These are phyloP conservation scores for Boletus rubescentipes DNA, from an alignment of 768 basidiomycete species.

Conservation along the genomic window DNA sequence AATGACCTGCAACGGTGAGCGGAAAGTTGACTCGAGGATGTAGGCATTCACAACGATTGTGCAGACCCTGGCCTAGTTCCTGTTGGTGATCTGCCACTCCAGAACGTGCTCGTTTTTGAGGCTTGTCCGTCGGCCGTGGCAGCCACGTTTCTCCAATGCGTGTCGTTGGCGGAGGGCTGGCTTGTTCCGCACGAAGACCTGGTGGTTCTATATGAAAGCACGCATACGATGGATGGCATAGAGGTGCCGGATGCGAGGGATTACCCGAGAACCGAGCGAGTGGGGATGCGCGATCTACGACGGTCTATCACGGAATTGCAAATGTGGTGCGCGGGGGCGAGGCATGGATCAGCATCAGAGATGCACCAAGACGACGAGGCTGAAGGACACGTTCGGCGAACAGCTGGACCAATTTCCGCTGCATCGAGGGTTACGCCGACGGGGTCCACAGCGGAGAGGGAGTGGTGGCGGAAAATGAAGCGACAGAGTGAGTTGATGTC, in stretches of 20 bases:
- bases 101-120: conserved; percentile 64
- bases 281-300: conserved; percentile 57
- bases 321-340: conserved; percentile 41
- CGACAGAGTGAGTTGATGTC: conserved; percentile 48
- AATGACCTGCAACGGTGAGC: conserved; percentile 89
- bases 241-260: conserved; percentile 36
- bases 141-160: conserved; percentile 63
- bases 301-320: conserved; percentile 64
- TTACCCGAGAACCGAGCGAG: conserved; percentile 31
- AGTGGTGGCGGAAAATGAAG: conserved; percentile 30
- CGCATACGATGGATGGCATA: conserved; percentile 20
- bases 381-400: conserved; percentile 28
- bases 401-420: conserved; percentile 34
- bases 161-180: conserved; percentile 59
- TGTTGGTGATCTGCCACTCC: conserved; percentile 69
- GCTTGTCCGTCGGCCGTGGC: conserved; percentile 56
- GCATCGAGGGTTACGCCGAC: conserved; percentile 21
- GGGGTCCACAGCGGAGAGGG: conserved; percentile 16
- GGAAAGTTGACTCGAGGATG: conserved; percentile 11
- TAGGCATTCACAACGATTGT: conserved; percentile 6
- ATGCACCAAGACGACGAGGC: conserved; percentile 31
- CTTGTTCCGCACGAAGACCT: conserved; percentile 43
- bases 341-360: conserved; percentile 32
- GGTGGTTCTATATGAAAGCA: conserved; percentile 44
- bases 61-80: conserved; percentile 77